Evolutionary conservation across 2,329 filamentous ascomycete genomes (phyloP).

Genomic region (Sporothrix pallida): DNA sequence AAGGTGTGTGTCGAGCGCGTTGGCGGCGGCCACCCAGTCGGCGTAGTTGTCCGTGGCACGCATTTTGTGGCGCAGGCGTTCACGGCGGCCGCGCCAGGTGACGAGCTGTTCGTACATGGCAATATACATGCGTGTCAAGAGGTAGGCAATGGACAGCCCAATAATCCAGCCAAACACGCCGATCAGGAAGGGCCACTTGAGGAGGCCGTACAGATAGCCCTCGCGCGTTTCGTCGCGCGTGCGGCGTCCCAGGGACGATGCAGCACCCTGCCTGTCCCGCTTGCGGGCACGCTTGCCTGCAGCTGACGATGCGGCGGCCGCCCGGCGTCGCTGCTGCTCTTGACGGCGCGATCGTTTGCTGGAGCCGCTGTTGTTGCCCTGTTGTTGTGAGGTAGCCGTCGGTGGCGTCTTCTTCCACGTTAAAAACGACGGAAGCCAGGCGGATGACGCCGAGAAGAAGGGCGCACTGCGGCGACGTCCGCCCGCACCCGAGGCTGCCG

Average conservation of each 20-base stretch:
- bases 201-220: slow-evolving; percentile 83
- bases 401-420: slow-evolving; percentile 22
- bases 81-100: slow-evolving; percentile 82
- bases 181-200: slow-evolving; percentile 90
- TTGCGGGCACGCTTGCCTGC: slow-evolving; percentile 39
- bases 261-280: slow-evolving; percentile 23
- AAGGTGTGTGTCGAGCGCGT: slow-evolving; percentile 78
- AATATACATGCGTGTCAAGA: slow-evolving; percentile 86
- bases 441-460: slow-evolving; percentile 13
- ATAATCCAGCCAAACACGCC: slow-evolving; percentile 81
- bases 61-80: slow-evolving; percentile 73
- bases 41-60: slow-evolving; percentile 74
- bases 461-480: neutral
- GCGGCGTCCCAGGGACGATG: slow-evolving; percentile 54
- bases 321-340: slow-evolving; percentile 24
- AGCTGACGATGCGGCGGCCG: slow-evolving; percentile 42
- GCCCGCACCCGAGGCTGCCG: neutral
- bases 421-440: slow-evolving; percentile 21
- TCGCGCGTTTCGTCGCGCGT: slow-evolving; percentile 92
- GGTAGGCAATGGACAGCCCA: slow-evolving; percentile 74
- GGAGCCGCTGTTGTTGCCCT: slow-evolving; percentile 33
- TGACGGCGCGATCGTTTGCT: slow-evolving; percentile 48
- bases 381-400: neutral
- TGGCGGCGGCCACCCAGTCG: slow-evolving; percentile 83
- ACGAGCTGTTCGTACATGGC: slow-evolving; percentile 90